Evolutionary conservation across 164 flowering plant genomes (phyloP).

Genomic region (Saururus chinensis): DNA sequence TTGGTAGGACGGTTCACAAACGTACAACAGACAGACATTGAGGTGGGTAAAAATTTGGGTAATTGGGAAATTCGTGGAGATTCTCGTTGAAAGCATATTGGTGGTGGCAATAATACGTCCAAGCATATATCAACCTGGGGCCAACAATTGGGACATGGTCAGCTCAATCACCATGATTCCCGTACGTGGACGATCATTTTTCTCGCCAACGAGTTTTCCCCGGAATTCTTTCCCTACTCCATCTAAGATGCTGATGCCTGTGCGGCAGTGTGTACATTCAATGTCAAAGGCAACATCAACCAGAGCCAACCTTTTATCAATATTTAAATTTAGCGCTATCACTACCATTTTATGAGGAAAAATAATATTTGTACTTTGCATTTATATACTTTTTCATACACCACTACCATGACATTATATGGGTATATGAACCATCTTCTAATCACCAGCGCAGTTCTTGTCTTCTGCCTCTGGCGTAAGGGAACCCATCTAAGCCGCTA

Average conservation of each 20-base stretch:
- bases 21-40: slow-evolving; percentile 72
- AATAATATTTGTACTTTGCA: too few species aligned
- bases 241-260: slow-evolving; percentile 36
- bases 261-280: slow-evolving; percentile 20
- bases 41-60: slow-evolving; percentile 72
- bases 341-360: too few species aligned
- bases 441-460: too few species aligned
- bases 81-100: slow-evolving; percentile 9
- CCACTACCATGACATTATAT: too few species aligned
- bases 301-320: too few species aligned
- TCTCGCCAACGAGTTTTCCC: slow-evolving; percentile 23
- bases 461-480: too few species aligned
- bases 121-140: slow-evolving; percentile 25
- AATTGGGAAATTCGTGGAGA: slow-evolving; percentile 65
- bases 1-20: slow-evolving; percentile 64
- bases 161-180: slow-evolving; percentile 18
- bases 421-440: too few species aligned
- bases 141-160: slow-evolving; percentile 19
- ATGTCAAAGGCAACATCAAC: slow-evolving; percentile 10
- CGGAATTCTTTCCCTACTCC: slow-evolving; percentile 42
- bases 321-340: too few species aligned
- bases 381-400: too few species aligned
- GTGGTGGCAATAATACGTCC: slow-evolving; percentile 6
- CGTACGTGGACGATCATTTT: slow-evolving; percentile 34
- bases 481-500: too few species aligned